Evolutionary conservation across 805 yeast genomes (phyloP).

Genomic region (Lipomyces spencermartinsiae): DNA sequence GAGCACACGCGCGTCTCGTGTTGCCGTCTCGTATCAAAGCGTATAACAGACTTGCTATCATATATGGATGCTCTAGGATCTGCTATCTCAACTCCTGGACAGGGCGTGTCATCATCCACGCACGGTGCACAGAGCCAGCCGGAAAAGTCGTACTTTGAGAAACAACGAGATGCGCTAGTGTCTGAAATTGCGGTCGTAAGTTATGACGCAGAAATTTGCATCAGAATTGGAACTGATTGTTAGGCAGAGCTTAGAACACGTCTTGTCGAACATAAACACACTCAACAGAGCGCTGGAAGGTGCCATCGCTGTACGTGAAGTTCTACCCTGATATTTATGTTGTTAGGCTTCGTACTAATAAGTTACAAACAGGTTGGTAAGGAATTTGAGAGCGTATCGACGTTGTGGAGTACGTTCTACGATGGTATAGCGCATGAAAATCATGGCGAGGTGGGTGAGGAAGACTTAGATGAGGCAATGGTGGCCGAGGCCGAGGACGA

Average conservation of each 20-base stretch:
- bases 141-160: slow-evolving; percentile 56
- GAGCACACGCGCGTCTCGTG: too few relatives aligned
- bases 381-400: slow-evolving; percentile 73
- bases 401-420: slow-evolving; percentile 74
- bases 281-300: slow-evolving; percentile 71
- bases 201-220: background rate
- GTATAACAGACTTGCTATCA: background rate
- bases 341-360: background rate
- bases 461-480: slow-evolving; percentile 20
- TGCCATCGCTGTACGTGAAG: slow-evolving; percentile 56
- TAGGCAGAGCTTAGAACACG: slow-evolving; percentile 59
- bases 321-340: background rate
- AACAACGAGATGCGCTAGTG: slow-evolving; percentile 63
- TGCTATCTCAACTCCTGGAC: slow-evolving; percentile 9
- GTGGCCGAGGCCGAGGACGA: slow-evolving; percentile 22
- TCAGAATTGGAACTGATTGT: background rate
- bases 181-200: slow-evolving; percentile 57
- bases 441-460: slow-evolving; percentile 23
- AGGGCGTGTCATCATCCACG: slow-evolving; percentile 1
- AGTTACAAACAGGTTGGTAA: slow-evolving; percentile 55
- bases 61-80: slow-evolving; percentile 1
- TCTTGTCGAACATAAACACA: slow-evolving; percentile 66
- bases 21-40: background rate
- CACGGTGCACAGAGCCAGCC: slow-evolving; percentile 9
- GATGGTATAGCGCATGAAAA: slow-evolving; percentile 47